Base-by-base conservation (phyloP, 345 rosid genomes). In the Eutrema heterophyllum region DNA sequence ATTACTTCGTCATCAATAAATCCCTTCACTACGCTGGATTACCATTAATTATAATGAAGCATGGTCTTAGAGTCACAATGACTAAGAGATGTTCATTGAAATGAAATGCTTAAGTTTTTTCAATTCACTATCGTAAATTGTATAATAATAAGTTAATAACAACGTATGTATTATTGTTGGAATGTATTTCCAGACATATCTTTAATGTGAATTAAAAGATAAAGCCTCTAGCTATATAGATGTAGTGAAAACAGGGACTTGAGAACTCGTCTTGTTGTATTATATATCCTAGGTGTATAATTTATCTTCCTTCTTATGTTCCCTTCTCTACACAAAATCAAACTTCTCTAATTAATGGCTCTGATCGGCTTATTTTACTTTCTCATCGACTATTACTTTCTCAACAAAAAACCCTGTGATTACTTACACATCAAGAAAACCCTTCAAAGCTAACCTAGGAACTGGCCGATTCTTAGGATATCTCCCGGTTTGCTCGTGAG, bases 401-500 rank as follows among this genome's bases (percentile, higher is more conserved):
- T 68, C 7, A 10, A 1, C 48, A 54, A 54, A 18, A 51, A 49
- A 67, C 49, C 26, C 32, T 33, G 16, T 18, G 11, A 6, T 26
- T 26, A 8, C 14, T 24, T 38, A 2, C 48, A 0, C n/a, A 24
- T 66, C 58, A 46, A 54, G 30, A 49, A 45, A 53, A 46, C 4
- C 30, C 11, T n/a, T 9, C 32, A 64, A 35, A 68, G 76, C 26
- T 65, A 4, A 58, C 67, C 36, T 11, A 67, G 49, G 63, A 68
- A 53, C 15, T 70, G 74, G 74, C 81, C 49, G 64, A 77, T 30
- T 59, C 52, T 70, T 2, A 66, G 74, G 12, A 70, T 70, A 16
- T 74, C 71, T 56, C 86, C 85, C 0, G 80, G 63, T 10, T 41
- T 61, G 33, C 35, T 85, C 21, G 27, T 54, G 6, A 18, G 33